Evolutionary conservation across 768 basidiomycete species (phyloP), one percentile per base, ranked within the genome.

Genomic region (Tulasnella sp.): DNA sequence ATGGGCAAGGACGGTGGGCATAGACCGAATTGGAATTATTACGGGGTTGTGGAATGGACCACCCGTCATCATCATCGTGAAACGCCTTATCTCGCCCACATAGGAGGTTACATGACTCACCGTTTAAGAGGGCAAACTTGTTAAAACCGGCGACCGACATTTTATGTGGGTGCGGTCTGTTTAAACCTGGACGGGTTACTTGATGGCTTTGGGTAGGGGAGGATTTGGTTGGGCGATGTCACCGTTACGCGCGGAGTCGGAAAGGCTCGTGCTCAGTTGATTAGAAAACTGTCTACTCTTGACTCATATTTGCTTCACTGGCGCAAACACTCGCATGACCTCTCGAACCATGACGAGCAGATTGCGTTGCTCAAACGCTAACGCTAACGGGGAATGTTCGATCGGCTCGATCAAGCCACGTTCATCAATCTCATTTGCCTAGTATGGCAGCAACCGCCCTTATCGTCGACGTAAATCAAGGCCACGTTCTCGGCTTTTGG

Each of bases 61-160:
- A 5, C 45, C 45, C 45, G 17, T 22, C 45, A 49, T 49, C 45
- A 49, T 49, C 45, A 22, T 49, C 22, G 45, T 42, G 52, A 54
- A 8, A 17, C 52, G 14, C 11, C 34, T 38, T 72, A 58, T 36
- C 37, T 52, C 3, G 17, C 45, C n/a, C 34, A 25, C 2, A 15
- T 38, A 73, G 37, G 22, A 64, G 19, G 22, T 19, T 11, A 37
- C 9, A 67, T 54, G 29, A 58, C 42, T 54, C 58, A 76, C 67
- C 67, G 74, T 64, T 25, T 36, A 77, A 58, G 45, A 69, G 52
- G n/a, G 76, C 71, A 45, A 77, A 77, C 67, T 40, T 64, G 67
- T 77, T 77, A 15, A 25, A n/a, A 31, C n/a, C 45, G 74, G 74
- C 77, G 52, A 77, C 77, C 75, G 77, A 75, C 77, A 77, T 77